Evolutionary conservation across 106 monocot species (phyloP), one percentile per base, ranked within the genome.

Genomic region (Narthecium ossifragum): DNA sequence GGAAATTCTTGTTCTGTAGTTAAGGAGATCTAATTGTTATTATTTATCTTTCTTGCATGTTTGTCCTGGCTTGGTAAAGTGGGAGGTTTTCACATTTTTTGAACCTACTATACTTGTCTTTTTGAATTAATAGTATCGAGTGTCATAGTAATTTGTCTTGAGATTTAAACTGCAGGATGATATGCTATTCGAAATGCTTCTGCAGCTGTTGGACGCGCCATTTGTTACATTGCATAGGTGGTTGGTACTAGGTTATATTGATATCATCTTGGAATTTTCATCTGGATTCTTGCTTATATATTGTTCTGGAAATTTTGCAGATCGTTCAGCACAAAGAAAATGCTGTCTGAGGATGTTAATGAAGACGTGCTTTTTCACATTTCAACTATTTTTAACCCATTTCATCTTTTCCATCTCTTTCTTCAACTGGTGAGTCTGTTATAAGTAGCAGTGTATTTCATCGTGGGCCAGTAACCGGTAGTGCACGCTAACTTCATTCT

Each of bases 131-230:
- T 43, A 43, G 18, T 17, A 43, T 43, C 43, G n/a, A 43, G 4
- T 43, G 43, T 17, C 4, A 18, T 43, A 3, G 17, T 43, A 43
- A 17, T 43, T 17, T 43, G 18, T 13, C 6, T 11, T 43, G 17
- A 13, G 17, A 17, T 49, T 43, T 45, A 57, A 57, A 65, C 26
- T 79, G 70, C 75, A 94, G 94, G 94, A 94, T 74, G 89, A 90
- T 65, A 70, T 89, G 78, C 57, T 94, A 29, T 90, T 94, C 67
- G 67, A 58, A 65, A 83, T 94, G 66, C 80, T 94, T 12, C 65
- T 94, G 72, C 72, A 69, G 60, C 73, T 89, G 33, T 34, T 80
- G 32, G 85, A 90, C 67, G 64, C 70, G 58, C 75, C 82, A 26
- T 61, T 65, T 43, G 53, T 57, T 47, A 17, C 43, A 34, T 65